Evolutionary conservation across 495 filamentous ascomycete genomes (phyloP).

Genomic region (Pseudomonodictys pantanalensis): DNA sequence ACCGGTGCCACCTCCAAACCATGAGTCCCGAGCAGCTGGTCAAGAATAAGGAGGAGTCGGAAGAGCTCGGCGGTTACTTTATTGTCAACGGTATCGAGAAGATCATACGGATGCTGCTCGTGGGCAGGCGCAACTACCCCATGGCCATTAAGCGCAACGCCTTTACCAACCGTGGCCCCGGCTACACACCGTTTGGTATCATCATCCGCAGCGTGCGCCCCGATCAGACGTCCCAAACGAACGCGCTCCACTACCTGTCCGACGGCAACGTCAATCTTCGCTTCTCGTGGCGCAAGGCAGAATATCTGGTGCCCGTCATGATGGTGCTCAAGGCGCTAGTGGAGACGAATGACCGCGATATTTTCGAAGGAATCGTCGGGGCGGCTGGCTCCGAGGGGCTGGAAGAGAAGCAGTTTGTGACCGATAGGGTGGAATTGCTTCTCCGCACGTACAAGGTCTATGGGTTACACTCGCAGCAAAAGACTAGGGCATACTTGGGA

Average conservation of each 20-base stretch:
- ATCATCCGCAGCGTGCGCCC: slow-evolving; percentile 88
- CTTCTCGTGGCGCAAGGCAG: slow-evolving; percentile 97
- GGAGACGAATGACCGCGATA: slow-evolving; percentile 93
- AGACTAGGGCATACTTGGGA: slow-evolving; percentile 80
- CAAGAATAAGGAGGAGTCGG: slow-evolving; percentile 82
- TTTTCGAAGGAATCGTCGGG: slow-evolving; percentile 86
- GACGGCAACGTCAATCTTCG: slow-evolving; percentile 96
- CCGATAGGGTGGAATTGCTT: slow-evolving; percentile 87
- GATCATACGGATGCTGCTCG: slow-evolving; percentile 85
- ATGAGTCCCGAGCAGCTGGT: slow-evolving; percentile 79
- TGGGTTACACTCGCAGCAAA: slow-evolving; percentile 68
- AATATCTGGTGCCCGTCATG: slow-evolving; percentile 88
- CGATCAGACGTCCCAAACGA: slow-evolving; percentile 96
- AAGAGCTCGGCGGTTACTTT: slow-evolving; percentile 92
- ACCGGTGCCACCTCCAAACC: slow-evolving; percentile 83
- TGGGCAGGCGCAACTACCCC: slow-evolving; percentile 86
- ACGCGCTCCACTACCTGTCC: slow-evolving; percentile 89
- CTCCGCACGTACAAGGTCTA: slow-evolving; percentile 91
- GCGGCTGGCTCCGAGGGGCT: slow-evolving; percentile 66
- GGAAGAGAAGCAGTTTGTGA: slow-evolving; percentile 81
- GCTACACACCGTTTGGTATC: slow-evolving; percentile 85
- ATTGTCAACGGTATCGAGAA: slow-evolving; percentile 96
- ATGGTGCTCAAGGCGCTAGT: slow-evolving; percentile 95
- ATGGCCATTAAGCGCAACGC: slow-evolving; percentile 89
- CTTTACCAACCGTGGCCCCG: slow-evolving; percentile 76